Base-by-base conservation (phyloP, 2,329 filamentous ascomycete genomes). In the Neonectria coccinea region DNA sequence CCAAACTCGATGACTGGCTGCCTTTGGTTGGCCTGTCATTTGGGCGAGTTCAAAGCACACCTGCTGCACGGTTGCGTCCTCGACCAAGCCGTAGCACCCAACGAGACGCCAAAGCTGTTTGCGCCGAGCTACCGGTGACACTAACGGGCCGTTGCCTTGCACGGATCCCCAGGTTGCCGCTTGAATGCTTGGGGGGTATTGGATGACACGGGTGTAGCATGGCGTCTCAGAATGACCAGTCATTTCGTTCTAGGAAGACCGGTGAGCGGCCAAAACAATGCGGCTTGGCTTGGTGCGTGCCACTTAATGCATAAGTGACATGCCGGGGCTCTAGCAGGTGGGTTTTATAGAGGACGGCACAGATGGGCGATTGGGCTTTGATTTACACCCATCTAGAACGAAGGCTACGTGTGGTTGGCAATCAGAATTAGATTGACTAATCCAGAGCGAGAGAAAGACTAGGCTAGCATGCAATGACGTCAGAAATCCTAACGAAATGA, bases 81-180 rank as follows among this genome's bases (percentile, higher is more conserved):
- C 44, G 55, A 52, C 61, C 41, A 45, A 56, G 36, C 53, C 50
- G 66, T 48, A 31, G 47, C 20, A 67, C 57, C 58, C 55, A 61
- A 52, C 45, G 22, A 64, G 47, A 12, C 12, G 31, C 12, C 27
- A 22, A 56, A 33, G 18, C 31, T 12, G 47, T 45, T 36, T 20
- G 50, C 55, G 29, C 33, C 9, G 20, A 41, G 42, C 16, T 12
- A 20, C 33, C 44, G 44, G 56, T 56, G 47, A 52, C 68, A 61
- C 62, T 61, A 62, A 44, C 62, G 51, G 25, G 55, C 36, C 54
- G 51, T 66, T 67, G 50, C 56, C 57, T 66, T 36, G 60, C 70
- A 72, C 68, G 57, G 39, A 59, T 57, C 57, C 62, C 51, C 63
- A 47, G 51, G 54, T 36, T 33, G 47, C 52, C 29, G 45, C 59